Evolutionary conservation across 192 early-diverging fungal genomes (phyloP), one percentile per base, ranked within the genome.

Genomic region (Linnemannia exigua): DNA sequence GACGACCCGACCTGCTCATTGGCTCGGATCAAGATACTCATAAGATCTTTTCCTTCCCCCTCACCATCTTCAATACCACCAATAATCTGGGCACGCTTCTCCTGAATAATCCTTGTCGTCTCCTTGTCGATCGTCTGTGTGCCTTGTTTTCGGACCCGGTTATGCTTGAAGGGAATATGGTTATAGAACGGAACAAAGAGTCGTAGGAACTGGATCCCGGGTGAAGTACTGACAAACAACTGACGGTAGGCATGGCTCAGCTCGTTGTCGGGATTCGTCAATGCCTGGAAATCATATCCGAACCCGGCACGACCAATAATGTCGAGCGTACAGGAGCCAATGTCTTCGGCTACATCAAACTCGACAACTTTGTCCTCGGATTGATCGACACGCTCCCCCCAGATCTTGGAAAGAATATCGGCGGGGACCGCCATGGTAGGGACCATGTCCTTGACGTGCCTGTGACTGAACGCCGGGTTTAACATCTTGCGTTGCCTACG

Each of bases 401-500:
- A 92, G 12, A 87, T 68, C 52, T 90, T 74, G 31, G 74, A 74
- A 47, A 92, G 47, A 11, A 66, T 46, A 50, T 75, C 52, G 6
- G 67, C 77, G 22, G 89, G 87, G 1, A 38, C 37, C 5, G 79
- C 76, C 83, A 93, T 88, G 31, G 80, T 74, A 1, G 88, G 83
- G 8, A 91, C 84, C 75, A 91, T 88, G 14, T 73, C 77, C 41
- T 90, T 90, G 58, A 92, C 87, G 9, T 87, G 75, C 16, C 80
- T 68, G 67, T 87, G 70, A 15, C 76, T 75, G 46, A 93, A 93
- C 5, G 91, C 89, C 4, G 92, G 92, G 69, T 91, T 91, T 20
- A 93, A 52, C 88, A 92, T 88, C 71, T 91, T 92, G 44, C 92
- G 87, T 63, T 93, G 92, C 41, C 75, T 77, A 50, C 69, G 73